Percentiles rank a stretch among this genome's conserved stretches.
Evolutionary conservation across 805 yeast genomes (phyloP).

Genomic region (Teunomyces funiuensis): DNA sequence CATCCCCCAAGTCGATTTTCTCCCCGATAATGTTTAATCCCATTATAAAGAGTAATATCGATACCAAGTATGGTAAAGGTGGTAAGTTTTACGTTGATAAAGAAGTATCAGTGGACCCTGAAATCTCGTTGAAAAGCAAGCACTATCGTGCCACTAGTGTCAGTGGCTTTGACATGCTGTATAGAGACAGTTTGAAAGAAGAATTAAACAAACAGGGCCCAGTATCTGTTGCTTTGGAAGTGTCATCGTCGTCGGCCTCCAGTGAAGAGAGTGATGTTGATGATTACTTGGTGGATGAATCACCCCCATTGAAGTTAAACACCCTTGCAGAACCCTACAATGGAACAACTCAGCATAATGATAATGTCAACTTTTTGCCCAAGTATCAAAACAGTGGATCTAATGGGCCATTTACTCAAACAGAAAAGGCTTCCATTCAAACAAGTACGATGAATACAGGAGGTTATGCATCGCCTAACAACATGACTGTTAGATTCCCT

Average conservation of each 20-base stretch:
- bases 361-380: not conserved
- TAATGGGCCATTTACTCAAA: not conserved
- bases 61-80: conserved; percentile 83
- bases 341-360: conserved; percentile 4
- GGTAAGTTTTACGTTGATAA: conserved; percentile 78
- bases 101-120: conserved; percentile 26
- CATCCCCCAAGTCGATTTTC: conserved; percentile 56
- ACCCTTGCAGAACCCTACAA: conserved; percentile 16
- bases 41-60: conserved; percentile 69
- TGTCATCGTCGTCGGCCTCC: conserved; percentile 3
- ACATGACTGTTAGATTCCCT: conserved; percentile 12
- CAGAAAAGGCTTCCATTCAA: conserved; percentile 5
- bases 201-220: conserved; percentile 9
- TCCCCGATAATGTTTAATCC: conserved; percentile 85
- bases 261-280: conserved; percentile 40
- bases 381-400: not conserved
- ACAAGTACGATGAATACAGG: conserved; percentile 11
- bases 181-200: conserved; percentile 4
- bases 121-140: conserved; percentile 16
- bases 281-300: conserved; percentile 25
- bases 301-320: conserved; percentile 30
- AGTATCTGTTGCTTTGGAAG: not conserved
- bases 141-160: conserved; percentile 37
- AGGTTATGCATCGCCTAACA: conserved; percentile 18
- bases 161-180: conserved; percentile 13